A percentile compares a stretch with the other conserved stretches of the same genome.
Evolutionary conservation across 2,329 filamentous ascomycete genomes (phyloP).

Genomic region (Phaeosphaeria sp.): DNA sequence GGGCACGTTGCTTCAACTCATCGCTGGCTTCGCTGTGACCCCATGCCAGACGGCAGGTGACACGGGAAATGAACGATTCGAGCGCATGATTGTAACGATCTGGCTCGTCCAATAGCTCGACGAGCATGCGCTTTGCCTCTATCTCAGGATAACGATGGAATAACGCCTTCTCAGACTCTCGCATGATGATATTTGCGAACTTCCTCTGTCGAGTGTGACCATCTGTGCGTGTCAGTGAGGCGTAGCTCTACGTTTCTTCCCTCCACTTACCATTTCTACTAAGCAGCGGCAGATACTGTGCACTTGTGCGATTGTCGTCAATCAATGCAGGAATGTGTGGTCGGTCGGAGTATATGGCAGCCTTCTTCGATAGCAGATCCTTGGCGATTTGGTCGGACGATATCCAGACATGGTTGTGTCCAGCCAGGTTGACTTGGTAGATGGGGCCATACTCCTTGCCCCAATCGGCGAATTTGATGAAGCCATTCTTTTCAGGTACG

Average conservation of each 20-base stretch:
- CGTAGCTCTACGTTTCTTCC: background rate
- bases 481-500: constrained; percentile 52
- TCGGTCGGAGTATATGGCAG: constrained; percentile 55
- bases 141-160: constrained; percentile 55
- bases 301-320: constrained; percentile 53
- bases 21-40: constrained; percentile 53
- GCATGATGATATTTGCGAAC: constrained; percentile 56
- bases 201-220: constrained; percentile 53
- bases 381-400: constrained; percentile 51
- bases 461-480: constrained; percentile 56
- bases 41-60: constrained; percentile 57
- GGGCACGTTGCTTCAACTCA: constrained; percentile 55
- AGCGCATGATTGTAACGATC: constrained; percentile 52
- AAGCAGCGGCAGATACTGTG: constrained; percentile 54
- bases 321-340: constrained; percentile 54
- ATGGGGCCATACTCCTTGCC: constrained; percentile 53
- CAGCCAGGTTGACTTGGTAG: constrained; percentile 54
- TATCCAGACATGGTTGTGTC: constrained; percentile 55
- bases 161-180: constrained; percentile 47
- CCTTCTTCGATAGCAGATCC: constrained; percentile 53
- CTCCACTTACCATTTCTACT: constrained; percentile 49
- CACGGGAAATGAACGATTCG: constrained; percentile 54
- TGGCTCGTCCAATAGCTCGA: constrained; percentile 53
- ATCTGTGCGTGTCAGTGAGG: constrained; percentile 35
- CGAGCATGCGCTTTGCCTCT: constrained; percentile 54